Conservation (phyloP, 805 yeast species). For the Komagataella kurtzmanii region DNA sequence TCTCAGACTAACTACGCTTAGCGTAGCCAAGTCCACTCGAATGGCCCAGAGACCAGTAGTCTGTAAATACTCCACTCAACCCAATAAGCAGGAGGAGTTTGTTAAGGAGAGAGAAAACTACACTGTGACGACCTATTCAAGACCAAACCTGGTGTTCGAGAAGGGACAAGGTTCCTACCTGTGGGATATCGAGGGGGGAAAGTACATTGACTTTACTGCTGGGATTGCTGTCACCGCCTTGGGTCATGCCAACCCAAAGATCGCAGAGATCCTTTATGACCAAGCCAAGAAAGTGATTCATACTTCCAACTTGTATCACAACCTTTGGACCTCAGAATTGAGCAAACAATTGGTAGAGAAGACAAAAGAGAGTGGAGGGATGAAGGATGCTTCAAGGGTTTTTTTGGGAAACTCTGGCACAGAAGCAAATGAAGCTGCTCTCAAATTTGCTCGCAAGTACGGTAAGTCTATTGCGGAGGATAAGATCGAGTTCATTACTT, state of each 20-base stretch:
- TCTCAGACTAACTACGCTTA: neutral
- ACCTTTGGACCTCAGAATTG: constrained; percentile 71
- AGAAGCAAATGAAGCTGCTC: constrained; percentile 46
- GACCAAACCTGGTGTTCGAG: constrained; percentile 65
- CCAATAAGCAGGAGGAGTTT: constrained; percentile 20
- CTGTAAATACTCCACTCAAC: constrained; percentile 1
- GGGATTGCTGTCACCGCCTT: constrained; percentile 96
- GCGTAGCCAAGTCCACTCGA: neutral
- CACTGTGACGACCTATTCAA: constrained; percentile 67
- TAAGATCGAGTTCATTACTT: constrained; percentile 75
- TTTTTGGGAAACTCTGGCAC: constrained; percentile 48
- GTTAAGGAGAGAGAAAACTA: constrained; percentile 35
- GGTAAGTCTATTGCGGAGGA: constrained; percentile 42
- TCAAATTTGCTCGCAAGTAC: constrained; percentile 61
- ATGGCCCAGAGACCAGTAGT: neutral
- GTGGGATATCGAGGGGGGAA: constrained; percentile 67
- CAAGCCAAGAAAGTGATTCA: constrained; percentile 71
- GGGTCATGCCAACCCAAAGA: constrained; percentile 74
- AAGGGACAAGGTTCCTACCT: constrained; percentile 73
- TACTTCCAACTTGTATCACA: constrained; percentile 76
- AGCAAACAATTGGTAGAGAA: constrained; percentile 56
- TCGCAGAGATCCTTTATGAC: constrained; percentile 55
- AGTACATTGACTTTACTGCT: constrained; percentile 83
- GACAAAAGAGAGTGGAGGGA: constrained; percentile 66
- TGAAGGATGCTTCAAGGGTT: constrained; percentile 67